These are phyloP conservation scores for Saccharomycopsis fibuligera DNA, from an alignment of 805 yeast species.

Conservation along the genomic window DNA sequence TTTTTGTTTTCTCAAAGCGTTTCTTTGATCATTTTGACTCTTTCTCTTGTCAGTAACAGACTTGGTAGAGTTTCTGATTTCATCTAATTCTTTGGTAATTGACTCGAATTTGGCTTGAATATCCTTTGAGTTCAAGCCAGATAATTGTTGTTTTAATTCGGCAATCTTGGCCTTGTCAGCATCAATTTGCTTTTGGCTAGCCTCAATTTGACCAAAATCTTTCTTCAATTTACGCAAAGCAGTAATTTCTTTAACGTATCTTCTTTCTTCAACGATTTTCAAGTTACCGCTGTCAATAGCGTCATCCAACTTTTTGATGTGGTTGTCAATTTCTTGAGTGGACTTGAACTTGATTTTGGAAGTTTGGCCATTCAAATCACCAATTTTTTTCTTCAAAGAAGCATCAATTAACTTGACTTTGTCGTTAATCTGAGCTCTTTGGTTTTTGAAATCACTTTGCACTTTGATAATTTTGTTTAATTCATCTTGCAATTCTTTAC, in stretches of 20 bases:
- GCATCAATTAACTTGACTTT: constrained; percentile 69
- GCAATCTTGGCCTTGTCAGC: constrained; percentile 68
- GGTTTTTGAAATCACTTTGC: constrained; percentile 41
- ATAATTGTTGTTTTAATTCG: constrained; percentile 63
- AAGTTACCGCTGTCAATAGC: constrained; percentile 72
- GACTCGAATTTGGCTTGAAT: constrained; percentile 62
- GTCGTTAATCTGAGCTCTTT: constrained; percentile 44
- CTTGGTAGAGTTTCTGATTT: constrained; percentile 53
- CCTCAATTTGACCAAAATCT: constrained; percentile 67
- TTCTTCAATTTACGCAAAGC: constrained; percentile 73
- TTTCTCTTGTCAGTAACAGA: constrained; percentile 60
- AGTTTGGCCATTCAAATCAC: constrained; percentile 65
- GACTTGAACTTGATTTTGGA: constrained; percentile 61
- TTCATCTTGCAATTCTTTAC: constrained; percentile 48
- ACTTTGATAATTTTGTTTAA: constrained; percentile 39
- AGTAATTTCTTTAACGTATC: constrained; percentile 77
- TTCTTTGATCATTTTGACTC: constrained; percentile 56
- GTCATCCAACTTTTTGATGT: constrained; percentile 60
- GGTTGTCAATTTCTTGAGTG: constrained; percentile 62
- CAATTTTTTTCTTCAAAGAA: constrained; percentile 64
- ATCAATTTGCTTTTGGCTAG: constrained; percentile 74
- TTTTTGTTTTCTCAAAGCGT: constrained; percentile 57
- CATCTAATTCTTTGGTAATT: constrained; percentile 64
- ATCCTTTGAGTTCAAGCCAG: constrained; percentile 51
- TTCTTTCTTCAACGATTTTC: constrained; percentile 87